Conservation (phyloP, 352 stramenopile species). For the Phytophthora macrochlamydospora region DNA sequence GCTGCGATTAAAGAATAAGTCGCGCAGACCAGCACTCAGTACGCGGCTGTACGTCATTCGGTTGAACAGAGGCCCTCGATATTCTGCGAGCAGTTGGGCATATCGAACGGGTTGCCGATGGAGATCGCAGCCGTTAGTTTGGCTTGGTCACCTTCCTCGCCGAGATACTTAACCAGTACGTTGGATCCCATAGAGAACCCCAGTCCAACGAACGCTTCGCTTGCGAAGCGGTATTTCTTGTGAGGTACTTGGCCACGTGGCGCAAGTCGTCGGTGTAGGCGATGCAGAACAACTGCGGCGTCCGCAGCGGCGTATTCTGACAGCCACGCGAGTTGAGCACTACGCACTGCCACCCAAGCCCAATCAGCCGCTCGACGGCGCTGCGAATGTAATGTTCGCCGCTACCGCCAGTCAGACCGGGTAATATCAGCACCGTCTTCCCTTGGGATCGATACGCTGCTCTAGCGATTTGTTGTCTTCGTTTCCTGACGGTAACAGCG, state of each 20-base stretch:
- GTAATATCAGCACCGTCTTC: slow-evolving; percentile 58
- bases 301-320: slow-evolving; percentile 54
- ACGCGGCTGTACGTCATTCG: slow-evolving; percentile 59
- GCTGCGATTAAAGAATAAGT: slow-evolving; percentile 67
- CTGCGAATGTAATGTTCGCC: slow-evolving; percentile 71
- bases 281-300: slow-evolving; percentile 58
- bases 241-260: slow-evolving; percentile 42
- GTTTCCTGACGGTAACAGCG: slow-evolving; percentile 31
- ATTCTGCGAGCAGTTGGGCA: slow-evolving; percentile 52
- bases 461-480: slow-evolving; percentile 20
- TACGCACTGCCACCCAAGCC: slow-evolving; percentile 61
- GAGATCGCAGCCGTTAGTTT: slow-evolving; percentile 57
- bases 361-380: slow-evolving; percentile 38
- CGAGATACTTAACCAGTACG: slow-evolving; percentile 77
- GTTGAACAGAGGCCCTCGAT: slow-evolving; percentile 52
- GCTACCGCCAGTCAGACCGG: slow-evolving; percentile 64
- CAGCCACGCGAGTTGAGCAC: slow-evolving; percentile 74
- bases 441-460: slow-evolving; percentile 27
- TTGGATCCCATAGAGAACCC: slow-evolving; percentile 81
- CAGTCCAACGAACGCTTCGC: slow-evolving; percentile 48
- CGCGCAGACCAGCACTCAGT: slow-evolving; percentile 51
- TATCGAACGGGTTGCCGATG: slow-evolving; percentile 74
- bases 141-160: slow-evolving; percentile 47
- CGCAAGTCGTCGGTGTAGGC: slow-evolving; percentile 75
- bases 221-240: slow-evolving; percentile 46